Evolutionary conservation across 495 filamentous ascomycete genomes (phyloP), one percentile per base, ranked within the genome.

Genomic region (Bacidia rubella): DNA sequence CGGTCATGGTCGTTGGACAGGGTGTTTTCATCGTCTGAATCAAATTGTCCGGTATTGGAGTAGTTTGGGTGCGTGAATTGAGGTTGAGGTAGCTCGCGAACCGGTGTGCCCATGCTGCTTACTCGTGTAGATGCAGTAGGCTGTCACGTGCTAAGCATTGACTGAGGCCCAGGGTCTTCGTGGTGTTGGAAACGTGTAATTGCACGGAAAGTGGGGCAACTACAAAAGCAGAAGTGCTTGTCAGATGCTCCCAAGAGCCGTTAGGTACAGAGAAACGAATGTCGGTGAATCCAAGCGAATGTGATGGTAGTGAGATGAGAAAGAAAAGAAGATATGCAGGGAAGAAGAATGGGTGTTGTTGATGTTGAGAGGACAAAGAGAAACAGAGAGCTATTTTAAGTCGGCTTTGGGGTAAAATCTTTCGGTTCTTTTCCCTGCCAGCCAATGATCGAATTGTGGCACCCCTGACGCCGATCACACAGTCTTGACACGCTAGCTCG

Each of bases 101-200:
- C 59, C 9, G 78, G 76, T n/a, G 70, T 72, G 11, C 72, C 68
- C 78, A 81, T 81, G 39, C 45, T 67, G 66, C 66, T 62, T 57
- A 59, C 27, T 48, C 20, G 42, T 12, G 10, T 5, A 35, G 15
- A 42, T 24, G 29, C 22, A 23, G 21, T 23, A 52, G 40, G 35
- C 12, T 22, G 2, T 22, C 9, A 24, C 5, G 21, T 20, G 17
- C 10, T 5, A 11, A 24, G 1, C 12, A 15, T 44, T 17, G 20
- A 44, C 17, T 35, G 29, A 35, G 29, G 29, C 15, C 7, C 29
- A 5, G 15, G 15, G 29, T 35, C 29, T 35, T 15, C 7, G 15
- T 35, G 29, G n/a, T n/a, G n/a, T n/a, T n/a, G n/a, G n/a, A 35
- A 7, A 15, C 29, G 29, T 35, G 29, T 35, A 5, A 15, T 35